Evolutionary conservation across 805 yeast genomes (phyloP).

Genomic region (Ogataea nitratoaversa): DNA sequence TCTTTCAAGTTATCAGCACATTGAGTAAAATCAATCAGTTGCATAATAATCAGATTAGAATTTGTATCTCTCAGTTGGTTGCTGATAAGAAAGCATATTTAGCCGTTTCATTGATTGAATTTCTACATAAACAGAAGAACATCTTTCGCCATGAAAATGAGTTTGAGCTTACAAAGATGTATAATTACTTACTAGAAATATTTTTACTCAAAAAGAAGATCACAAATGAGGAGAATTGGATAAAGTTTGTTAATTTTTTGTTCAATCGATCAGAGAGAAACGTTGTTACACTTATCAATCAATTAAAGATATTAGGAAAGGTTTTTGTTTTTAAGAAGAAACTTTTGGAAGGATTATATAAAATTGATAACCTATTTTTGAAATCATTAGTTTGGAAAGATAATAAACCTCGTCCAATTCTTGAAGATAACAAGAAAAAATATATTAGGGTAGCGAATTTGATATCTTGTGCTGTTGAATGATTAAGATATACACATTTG

Average conservation of each 20-base stretch:
- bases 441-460: not conserved
- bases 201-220: not conserved
- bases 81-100: not conserved
- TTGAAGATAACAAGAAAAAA: not conserved
- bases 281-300: not conserved
- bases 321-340: not conserved
- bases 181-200: not conserved
- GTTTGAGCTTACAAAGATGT: not conserved
- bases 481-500: too few relatives aligned
- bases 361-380: not conserved
- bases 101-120: not conserved
- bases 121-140: not conserved
- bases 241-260: not conserved
- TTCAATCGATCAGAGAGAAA: not conserved
- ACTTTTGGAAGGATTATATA: not conserved
- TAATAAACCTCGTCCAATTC: not conserved
- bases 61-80: not conserved
- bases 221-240: not conserved
- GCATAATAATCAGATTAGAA: not conserved
- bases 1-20: not conserved
- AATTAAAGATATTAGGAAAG: not conserved
- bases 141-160: not conserved
- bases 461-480: too few relatives aligned
- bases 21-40: not conserved
- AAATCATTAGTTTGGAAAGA: not conserved